phyloP scores from a whole-genome alignment of 257 asterid genomes.

The Petunia secreta region DNA sequence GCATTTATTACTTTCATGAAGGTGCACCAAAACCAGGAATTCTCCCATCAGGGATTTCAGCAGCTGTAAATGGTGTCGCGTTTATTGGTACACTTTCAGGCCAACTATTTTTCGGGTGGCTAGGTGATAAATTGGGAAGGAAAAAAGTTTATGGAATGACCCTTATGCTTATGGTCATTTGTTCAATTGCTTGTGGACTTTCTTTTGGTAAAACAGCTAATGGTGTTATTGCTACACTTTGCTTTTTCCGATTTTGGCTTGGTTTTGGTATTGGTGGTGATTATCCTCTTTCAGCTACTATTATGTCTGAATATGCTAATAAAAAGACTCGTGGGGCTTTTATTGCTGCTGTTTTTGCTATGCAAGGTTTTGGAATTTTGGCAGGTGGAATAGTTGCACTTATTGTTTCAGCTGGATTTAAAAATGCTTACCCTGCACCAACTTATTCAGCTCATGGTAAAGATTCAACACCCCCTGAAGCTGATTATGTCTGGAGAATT shows the following conservation, averaged over 20 bases:
- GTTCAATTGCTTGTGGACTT: slow-evolving; percentile 50
- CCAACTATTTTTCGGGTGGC: slow-evolving; percentile 55
- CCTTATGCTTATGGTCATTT: slow-evolving; percentile 47
- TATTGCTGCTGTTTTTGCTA: slow-evolving; percentile 57
- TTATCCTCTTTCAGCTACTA: slow-evolving; percentile 59
- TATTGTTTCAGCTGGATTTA: slow-evolving; percentile 39
- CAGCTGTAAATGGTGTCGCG: slow-evolving; percentile 57
- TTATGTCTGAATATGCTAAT: slow-evolving; percentile 62
- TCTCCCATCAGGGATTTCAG: slow-evolving; percentile 41
- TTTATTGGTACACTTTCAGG: slow-evolving; percentile 49
- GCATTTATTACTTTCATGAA: slow-evolving; percentile 48
- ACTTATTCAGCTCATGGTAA: slow-evolving; percentile 17
- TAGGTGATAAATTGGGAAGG: slow-evolving; percentile 54
- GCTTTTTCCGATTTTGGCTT: slow-evolving; percentile 62
- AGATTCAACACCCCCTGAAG: slow-evolving; percentile 38
- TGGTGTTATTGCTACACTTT: slow-evolving; percentile 53
- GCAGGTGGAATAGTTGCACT: slow-evolving; percentile 49
- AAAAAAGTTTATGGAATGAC: slow-evolving; percentile 52
- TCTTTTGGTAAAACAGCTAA: slow-evolving; percentile 42
- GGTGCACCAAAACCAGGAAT: slow-evolving; percentile 39
- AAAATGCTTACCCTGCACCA: slow-evolving; percentile 42
- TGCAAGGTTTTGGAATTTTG: slow-evolving; percentile 64
- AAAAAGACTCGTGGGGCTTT: slow-evolving; percentile 58
- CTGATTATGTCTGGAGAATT: slow-evolving; percentile 49
- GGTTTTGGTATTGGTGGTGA: slow-evolving; percentile 65